These are phyloP conservation scores for Boletus speciosus DNA, from an alignment of 768 basidiomycete species.

Conservation along the genomic window DNA sequence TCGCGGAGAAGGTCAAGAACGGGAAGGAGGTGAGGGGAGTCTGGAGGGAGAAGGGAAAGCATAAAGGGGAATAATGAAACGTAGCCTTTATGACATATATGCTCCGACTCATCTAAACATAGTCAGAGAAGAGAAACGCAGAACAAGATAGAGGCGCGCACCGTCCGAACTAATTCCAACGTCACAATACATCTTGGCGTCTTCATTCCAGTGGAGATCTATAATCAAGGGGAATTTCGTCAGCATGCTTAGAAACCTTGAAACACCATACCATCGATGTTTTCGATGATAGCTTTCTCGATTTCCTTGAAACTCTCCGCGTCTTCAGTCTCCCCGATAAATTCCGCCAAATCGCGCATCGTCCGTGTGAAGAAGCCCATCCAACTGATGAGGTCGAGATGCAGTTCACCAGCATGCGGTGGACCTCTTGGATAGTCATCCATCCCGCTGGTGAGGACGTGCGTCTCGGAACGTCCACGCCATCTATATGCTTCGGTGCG, in stretches of 20 bases:
- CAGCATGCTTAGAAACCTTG: not conserved
- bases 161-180: conserved; percentile 81
- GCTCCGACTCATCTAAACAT: conserved; percentile 78
- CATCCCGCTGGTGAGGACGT: conserved; percentile 92
- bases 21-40: conserved; percentile 77
- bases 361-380: conserved; percentile 94
- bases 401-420: conserved; percentile 87
- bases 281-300: conserved; percentile 75
- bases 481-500: conserved; percentile 89
- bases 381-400: conserved; percentile 92
- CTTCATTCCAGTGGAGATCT: conserved; percentile 95
- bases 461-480: conserved; percentile 82
- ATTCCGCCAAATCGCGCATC: conserved; percentile 87
- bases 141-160: conserved; percentile 28
- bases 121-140: conserved; percentile 1
- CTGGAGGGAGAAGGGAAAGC: conserved; percentile 69
- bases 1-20: conserved; percentile 78
- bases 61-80: conserved; percentile 93
- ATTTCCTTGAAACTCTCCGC: conserved; percentile 69
- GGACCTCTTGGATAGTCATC: conserved; percentile 94
- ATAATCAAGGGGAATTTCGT: not conserved
- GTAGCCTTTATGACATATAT: conserved; percentile 90
- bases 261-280: conserved; percentile 69
- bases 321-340: conserved; percentile 84
- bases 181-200: conserved; percentile 91